phyloP scores from a whole-genome alignment of 495 filamentous ascomycete genomes.

The Penicillium silybi region DNA sequence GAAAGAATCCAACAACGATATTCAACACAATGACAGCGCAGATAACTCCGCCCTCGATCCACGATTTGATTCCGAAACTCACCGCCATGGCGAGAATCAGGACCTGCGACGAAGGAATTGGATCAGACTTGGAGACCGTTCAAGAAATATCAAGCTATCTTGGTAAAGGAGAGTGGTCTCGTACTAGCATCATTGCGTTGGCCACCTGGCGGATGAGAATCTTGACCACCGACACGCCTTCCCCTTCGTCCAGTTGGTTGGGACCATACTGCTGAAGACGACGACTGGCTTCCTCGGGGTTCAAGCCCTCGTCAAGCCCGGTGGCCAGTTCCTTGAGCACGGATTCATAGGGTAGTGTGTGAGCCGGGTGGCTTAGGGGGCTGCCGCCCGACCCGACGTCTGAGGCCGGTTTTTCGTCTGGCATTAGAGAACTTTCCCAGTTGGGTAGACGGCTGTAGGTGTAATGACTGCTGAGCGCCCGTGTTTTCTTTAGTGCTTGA shows the following conservation, averaged over 20 bases:
- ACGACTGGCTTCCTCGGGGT: slow-evolving; percentile 41
- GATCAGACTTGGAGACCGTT: slow-evolving; percentile 12
- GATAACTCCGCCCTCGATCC: slow-evolving; percentile 65
- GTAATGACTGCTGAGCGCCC: neutral
- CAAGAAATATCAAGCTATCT: neutral
- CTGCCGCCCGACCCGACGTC: slow-evolving; percentile 2
- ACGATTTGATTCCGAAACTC: slow-evolving; percentile 60
- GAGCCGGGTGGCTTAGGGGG: slow-evolving; percentile 52
- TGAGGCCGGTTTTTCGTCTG: slow-evolving; percentile 1
- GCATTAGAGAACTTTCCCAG: neutral
- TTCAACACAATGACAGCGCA: slow-evolving; percentile 61
- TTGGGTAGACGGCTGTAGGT: neutral
- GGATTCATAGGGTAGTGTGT: slow-evolving; percentile 48
- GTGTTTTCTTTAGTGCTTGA: neutral
- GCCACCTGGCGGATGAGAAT: slow-evolving; percentile 52
- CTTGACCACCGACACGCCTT: slow-evolving; percentile 43
- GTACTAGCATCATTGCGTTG: slow-evolving; percentile 55
- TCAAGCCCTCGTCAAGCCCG: neutral
- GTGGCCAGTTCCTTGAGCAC: slow-evolving; percentile 34
- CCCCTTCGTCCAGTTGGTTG: slow-evolving; percentile 52
- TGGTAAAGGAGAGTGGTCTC: neutral
- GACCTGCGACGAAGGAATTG: slow-evolving; percentile 38
- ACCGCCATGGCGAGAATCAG: slow-evolving; percentile 63
- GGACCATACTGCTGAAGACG: slow-evolving; percentile 49
- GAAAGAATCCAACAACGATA: slow-evolving; percentile 61